Percentiles rank a stretch among this genome's conserved stretches.
Conservation (phyloP, 495 filamentous ascomycete genomes). For the Glarea lozoyensis region DNA sequence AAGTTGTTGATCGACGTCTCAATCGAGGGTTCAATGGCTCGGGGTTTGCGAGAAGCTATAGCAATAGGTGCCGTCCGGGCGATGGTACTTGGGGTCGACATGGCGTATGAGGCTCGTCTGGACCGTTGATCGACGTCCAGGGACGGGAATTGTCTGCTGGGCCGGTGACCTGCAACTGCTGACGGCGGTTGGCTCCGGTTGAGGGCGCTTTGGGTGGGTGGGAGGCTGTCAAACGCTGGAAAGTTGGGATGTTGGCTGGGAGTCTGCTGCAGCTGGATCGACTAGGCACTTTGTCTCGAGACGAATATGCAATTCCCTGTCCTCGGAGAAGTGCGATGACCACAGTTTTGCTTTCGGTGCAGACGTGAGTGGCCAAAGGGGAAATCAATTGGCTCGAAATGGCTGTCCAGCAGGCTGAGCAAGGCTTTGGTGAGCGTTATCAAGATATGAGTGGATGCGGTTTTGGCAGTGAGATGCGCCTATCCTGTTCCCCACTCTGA, state of each 20-base stretch:
- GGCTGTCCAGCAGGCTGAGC: slow-evolving; percentile 11
- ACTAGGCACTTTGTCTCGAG: slow-evolving; percentile 10
- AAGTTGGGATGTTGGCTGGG: neutral
- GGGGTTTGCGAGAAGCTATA: slow-evolving; percentile 44
- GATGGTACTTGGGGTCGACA: slow-evolving; percentile 39
- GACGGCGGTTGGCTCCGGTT: slow-evolving; percentile 14
- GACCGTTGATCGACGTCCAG: slow-evolving; percentile 12
- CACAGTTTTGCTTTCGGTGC: slow-evolving; percentile 1
- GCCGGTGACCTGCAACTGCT: slow-evolving; percentile 16
- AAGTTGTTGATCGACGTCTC: slow-evolving; percentile 21
- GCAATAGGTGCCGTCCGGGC: slow-evolving; percentile 47
- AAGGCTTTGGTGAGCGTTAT: slow-evolving; percentile 6
- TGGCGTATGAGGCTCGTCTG: slow-evolving; percentile 26
- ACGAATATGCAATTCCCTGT: slow-evolving; percentile 11
- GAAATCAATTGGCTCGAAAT: neutral
- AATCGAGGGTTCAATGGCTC: slow-evolving; percentile 5
- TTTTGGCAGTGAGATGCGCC: slow-evolving; percentile 14
- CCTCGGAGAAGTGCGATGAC: slow-evolving; percentile 18
- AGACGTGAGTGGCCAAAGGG: neutral
- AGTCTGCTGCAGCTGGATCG: slow-evolving; percentile 13
- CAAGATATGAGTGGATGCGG: slow-evolving; percentile 7
- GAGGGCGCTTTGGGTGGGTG: neutral
- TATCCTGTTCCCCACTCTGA: slow-evolving; percentile 21
- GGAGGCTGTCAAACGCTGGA: neutral
- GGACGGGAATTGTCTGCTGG: slow-evolving; percentile 19